Evolutionary conservation across 257 asterid genomes (phyloP), one percentile per base, ranked within the genome.

Genomic region (Solanum medicagineum): DNA sequence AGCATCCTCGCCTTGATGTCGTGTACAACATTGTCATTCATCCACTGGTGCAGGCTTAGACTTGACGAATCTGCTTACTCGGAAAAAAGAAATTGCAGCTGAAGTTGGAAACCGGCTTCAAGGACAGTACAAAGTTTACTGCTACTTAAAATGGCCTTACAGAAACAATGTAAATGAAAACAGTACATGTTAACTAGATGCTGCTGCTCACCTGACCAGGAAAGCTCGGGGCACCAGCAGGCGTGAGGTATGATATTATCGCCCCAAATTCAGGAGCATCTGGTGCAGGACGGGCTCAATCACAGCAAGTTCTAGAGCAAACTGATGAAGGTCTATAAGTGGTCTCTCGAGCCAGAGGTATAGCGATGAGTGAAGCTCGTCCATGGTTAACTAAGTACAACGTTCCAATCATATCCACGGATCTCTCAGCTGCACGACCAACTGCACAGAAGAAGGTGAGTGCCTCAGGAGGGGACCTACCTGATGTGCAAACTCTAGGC

Each of bases 391-490:
- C 92, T 47, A 91, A 88, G n/a, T 92, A 92, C 83, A 93, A 93
- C 40, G 85, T 90, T 44, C 94, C 97, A 45, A 89, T 93, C 86
- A 42, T 92, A 86, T 91, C 94, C 8, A 91, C 90, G 0, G 93
- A 93, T 53, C 88, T 91, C 20, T 88, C 92, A 2, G 83, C 87
- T 11, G 89, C 94, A 24, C 63, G 87, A 54, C 86, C 91, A 70
- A 91, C 90, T 12, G 95, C 95, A 2, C 24, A 86, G 55, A 62
- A 86, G 51, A 62, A 85, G 93, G 93, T 90, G 71, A 93, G 95
- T 81, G 94, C 93, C n/a, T 88, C 95, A 45, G 95, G 94, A 0
- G 94, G 93, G 15, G 93, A 94, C 59, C 86, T 93, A 84, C 94
- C 93, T 0, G 85, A 90, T 0, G 93, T 92, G 88, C 97, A 93